Evolutionary conservation across 1,139 yeast genomes (phyloP).

Genomic region (Yamadazyma dendronema): DNA sequence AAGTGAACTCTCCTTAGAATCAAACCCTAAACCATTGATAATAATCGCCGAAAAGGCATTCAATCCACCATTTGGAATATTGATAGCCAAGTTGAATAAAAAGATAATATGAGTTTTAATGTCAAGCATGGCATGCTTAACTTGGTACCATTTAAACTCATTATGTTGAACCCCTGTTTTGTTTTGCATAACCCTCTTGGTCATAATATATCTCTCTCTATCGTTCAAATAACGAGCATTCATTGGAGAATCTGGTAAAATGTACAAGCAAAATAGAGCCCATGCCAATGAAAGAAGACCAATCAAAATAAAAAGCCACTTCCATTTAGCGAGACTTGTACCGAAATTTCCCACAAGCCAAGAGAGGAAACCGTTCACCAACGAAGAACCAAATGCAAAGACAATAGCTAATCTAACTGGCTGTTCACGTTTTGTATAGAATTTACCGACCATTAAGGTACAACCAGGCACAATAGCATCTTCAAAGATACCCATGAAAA

Average conservation of each 20-base stretch:
- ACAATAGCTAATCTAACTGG: constrained; percentile 25
- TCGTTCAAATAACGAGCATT: constrained; percentile 22
- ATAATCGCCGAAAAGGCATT: constrained; percentile 33
- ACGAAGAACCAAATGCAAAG: constrained; percentile 29
- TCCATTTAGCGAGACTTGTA: constrained; percentile 28
- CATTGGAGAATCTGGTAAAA: constrained; percentile 27
- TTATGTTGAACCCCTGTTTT: constrained; percentile 24
- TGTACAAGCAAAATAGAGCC: constrained; percentile 24
- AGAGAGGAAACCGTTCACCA: constrained; percentile 30
- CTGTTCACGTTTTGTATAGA: constrained; percentile 26
- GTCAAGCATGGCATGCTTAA: constrained; percentile 25
- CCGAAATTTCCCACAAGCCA: constrained; percentile 30
- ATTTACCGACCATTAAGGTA: constrained; percentile 29
- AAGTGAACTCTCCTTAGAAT: constrained; percentile 20
- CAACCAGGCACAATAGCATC: constrained; percentile 42
- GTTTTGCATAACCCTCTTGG: constrained; percentile 24
- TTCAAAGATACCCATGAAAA: constrained; percentile 34
- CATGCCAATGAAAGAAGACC: constrained; percentile 30
- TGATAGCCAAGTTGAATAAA: constrained; percentile 32
- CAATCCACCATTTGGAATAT: constrained; percentile 42
- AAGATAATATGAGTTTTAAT: constrained; percentile 24
- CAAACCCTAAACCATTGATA: constrained; percentile 19
- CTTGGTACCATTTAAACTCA: constrained; percentile 23
- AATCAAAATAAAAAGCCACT: constrained; percentile 27
- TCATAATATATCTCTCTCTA: constrained; percentile 21